These are phyloP conservation scores for Nicotiana otophora DNA, from an alignment of 257 asterid genomes.

Conservation along the genomic window DNA sequence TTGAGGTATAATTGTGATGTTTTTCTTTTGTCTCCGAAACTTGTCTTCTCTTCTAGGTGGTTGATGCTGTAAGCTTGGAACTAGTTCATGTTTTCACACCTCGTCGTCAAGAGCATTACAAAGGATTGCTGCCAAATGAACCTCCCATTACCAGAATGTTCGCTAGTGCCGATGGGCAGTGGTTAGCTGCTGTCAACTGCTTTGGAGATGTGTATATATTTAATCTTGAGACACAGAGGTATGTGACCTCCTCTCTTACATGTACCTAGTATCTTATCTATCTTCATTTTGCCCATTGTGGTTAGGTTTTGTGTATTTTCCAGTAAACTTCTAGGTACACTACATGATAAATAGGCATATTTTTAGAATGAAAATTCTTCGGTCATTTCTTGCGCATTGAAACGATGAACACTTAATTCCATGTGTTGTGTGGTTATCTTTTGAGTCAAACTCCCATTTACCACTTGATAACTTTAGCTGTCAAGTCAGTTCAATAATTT, in stretches of 20 bases:
- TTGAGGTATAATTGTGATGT: background rate
- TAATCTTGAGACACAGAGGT: constrained; percentile 77
- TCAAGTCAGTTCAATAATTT: background rate
- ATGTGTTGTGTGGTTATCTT: background rate
- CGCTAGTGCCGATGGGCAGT: constrained; percentile 68
- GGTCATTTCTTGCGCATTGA: background rate
- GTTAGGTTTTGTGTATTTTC: background rate
- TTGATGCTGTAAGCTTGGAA: constrained; percentile 43
- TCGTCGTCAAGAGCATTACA: constrained; percentile 42
- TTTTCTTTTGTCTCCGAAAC: background rate
- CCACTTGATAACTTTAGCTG: background rate
- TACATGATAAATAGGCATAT: background rate
- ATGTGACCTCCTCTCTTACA: background rate
- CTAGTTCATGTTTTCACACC: constrained; percentile 57
- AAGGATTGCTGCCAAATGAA: constrained; percentile 59
- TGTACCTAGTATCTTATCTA: background rate
- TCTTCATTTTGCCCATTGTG: background rate
- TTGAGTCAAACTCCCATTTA: background rate
- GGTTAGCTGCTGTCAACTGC: constrained; percentile 92
- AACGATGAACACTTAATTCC: background rate
- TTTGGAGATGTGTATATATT: constrained; percentile 82
- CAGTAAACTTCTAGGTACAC: background rate
- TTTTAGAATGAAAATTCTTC: background rate
- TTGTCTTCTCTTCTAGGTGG: constrained; percentile 35
- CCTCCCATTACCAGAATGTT: constrained; percentile 90